Evolutionary conservation across 805 yeast species (phyloP).

Genomic region (Candida parachauliodes): DNA sequence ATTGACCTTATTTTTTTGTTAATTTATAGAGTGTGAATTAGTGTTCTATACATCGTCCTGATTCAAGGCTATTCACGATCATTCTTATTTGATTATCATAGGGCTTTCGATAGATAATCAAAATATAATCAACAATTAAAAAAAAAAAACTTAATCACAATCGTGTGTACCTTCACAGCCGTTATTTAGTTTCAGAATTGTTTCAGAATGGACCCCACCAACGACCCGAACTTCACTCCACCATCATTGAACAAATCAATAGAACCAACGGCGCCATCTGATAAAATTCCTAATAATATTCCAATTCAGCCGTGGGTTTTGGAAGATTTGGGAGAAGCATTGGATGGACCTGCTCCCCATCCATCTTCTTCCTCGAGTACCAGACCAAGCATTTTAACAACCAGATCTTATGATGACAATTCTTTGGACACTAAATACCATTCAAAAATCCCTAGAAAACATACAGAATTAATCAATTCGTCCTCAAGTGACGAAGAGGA

Average conservation of each 20-base stretch:
- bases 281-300: conserved; percentile 64
- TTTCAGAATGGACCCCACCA: conserved; percentile 78
- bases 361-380: conserved; percentile 18
- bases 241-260: conserved; percentile 64
- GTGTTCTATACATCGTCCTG: too few species aligned
- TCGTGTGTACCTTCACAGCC: too few species aligned
- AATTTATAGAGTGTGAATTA: too few species aligned
- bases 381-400: conserved; percentile 3
- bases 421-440: conserved; percentile 20
- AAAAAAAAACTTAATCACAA: too few species aligned
- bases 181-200: not conserved
- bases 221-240: conserved; percentile 86
- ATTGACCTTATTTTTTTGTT: too few species aligned
- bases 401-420: conserved; percentile 9
- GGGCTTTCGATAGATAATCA: not conserved
- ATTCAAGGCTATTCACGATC: too few species aligned
- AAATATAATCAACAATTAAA: too few species aligned
- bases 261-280: conserved; percentile 64
- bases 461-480: conserved; percentile 46
- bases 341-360: conserved; percentile 71
- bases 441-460: conserved; percentile 49
- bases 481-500: conserved; percentile 44
- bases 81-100: too few species aligned
- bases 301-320: conserved; percentile 78
- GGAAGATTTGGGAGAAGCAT: conserved; percentile 66